Percentiles rank a stretch among this genome's conserved stretches.
phyloP scores from a whole-genome alignment of 441 rosid species.

The Manihot esculenta region DNA sequence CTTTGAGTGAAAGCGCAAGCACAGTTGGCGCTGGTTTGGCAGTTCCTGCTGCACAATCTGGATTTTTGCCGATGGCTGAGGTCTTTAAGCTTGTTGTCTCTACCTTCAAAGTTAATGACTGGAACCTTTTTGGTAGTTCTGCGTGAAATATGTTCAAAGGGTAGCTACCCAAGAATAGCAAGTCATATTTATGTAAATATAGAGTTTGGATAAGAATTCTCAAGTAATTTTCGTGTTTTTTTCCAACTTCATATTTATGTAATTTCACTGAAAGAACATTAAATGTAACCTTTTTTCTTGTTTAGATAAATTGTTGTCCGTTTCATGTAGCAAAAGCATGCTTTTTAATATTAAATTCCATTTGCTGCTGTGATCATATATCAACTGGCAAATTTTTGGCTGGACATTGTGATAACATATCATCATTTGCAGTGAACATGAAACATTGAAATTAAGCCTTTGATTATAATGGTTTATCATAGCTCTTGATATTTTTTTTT shows the following conservation, averaged over 20 bases:
- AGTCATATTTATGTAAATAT: not conserved
- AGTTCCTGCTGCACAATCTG: constrained; percentile 60
- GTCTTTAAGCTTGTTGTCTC: constrained; percentile 66
- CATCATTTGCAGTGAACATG: no score
- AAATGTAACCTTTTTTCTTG: not conserved
- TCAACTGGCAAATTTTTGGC: no score
- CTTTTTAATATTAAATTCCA: no score
- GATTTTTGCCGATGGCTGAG: constrained; percentile 62
- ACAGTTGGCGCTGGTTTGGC: constrained; percentile 72
- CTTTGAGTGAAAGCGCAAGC: constrained; percentile 70
- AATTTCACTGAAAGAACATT: not conserved
- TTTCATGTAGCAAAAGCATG: no score
- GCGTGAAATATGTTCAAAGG: constrained; percentile 21
- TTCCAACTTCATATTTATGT: not conserved
- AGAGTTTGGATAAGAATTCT: not conserved
- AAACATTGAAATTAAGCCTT: no score
- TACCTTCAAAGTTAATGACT: constrained; percentile 65
- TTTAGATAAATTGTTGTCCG: not conserved
- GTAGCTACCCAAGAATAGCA: not conserved
- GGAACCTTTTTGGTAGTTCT: constrained; percentile 60
- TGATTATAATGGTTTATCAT: no score
- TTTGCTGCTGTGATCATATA: no score
- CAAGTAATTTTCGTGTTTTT: not conserved
- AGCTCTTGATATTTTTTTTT: no score
- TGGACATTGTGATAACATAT: no score